A percentile compares a stretch with the other conserved stretches of the same genome.
Evolutionary conservation across 164 flowering plant genomes (phyloP).

Genomic region (Dillenia turbinata): DNA sequence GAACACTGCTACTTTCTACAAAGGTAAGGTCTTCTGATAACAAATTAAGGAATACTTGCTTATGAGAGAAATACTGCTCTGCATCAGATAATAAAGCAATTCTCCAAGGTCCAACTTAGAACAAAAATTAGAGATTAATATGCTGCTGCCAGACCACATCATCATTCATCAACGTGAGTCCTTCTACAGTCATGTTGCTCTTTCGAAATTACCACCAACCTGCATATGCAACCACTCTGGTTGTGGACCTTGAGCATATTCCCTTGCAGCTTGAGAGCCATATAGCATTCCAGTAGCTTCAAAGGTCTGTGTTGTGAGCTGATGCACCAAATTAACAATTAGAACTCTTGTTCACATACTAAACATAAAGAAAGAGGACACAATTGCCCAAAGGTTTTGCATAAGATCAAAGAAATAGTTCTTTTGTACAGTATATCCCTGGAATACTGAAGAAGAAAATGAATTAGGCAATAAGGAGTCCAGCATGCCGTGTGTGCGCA

Average conservation of each 20-base stretch:
- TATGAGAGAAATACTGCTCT: conserved; percentile 10
- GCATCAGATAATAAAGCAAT: conserved; percentile 11
- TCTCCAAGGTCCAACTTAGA: not conserved
- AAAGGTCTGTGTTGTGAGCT: conserved; percentile 47
- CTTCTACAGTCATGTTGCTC: conserved; percentile 34
- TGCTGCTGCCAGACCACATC: conserved; percentile 9
- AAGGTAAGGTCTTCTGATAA: too few relatives aligned
- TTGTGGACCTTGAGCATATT: conserved; percentile 55
- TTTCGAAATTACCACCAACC: conserved; percentile 64
- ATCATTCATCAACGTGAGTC: conserved; percentile 7
- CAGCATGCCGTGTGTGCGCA: too few relatives aligned
- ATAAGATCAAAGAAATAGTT: not conserved
- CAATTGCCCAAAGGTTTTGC: not conserved
- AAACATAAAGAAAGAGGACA: not conserved
- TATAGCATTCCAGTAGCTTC: conserved; percentile 59
- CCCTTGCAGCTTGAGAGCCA: conserved; percentile 56
- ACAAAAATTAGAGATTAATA: not conserved
- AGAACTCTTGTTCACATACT: too few relatives aligned
- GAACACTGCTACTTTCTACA: too few relatives aligned
- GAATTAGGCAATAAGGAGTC: too few relatives aligned
- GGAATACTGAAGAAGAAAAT: too few relatives aligned
- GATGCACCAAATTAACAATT: conserved; percentile 18
- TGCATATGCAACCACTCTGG: conserved; percentile 90
- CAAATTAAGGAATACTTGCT: too few relatives aligned
- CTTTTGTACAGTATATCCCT: too few relatives aligned